These are phyloP conservation scores for Berkeleyomyces basicola DNA, from an alignment of 2,329 filamentous ascomycete species.

Conservation along the genomic window DNA sequence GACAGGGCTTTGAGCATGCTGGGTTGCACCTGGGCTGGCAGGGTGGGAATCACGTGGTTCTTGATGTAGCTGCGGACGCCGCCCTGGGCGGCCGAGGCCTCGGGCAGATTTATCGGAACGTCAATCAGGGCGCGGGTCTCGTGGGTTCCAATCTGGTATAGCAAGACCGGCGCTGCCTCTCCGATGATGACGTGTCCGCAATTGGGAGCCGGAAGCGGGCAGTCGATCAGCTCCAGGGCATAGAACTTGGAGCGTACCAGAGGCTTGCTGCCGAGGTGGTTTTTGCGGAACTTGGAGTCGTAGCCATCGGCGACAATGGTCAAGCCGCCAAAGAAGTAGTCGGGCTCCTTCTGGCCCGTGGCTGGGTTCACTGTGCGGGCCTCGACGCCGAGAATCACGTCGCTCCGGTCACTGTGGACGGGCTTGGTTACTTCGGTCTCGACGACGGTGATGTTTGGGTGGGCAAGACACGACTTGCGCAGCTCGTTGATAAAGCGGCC, in stretches of 20 bases:
- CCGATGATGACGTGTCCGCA: slow-evolving; percentile 83
- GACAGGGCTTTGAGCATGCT: slow-evolving; percentile 63
- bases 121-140: slow-evolving; percentile 87
- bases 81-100: slow-evolving; percentile 55
- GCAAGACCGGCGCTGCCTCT: slow-evolving; percentile 57
- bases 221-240: slow-evolving; percentile 82
- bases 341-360: slow-evolving; percentile 38
- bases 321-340: slow-evolving; percentile 75
- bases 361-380: slow-evolving; percentile 45
- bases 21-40: slow-evolving; percentile 56
- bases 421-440: slow-evolving; percentile 74
- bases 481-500: slow-evolving; percentile 79
- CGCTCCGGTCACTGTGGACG: slow-evolving; percentile 49
- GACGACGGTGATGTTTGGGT: slow-evolving; percentile 75
- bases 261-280: slow-evolving; percentile 50
- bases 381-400: slow-evolving; percentile 70
- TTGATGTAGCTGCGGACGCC: slow-evolving; percentile 73
- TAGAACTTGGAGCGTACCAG: slow-evolving; percentile 76
- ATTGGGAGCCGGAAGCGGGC: slow-evolving; percentile 53
- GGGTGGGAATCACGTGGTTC: slow-evolving; percentile 60
- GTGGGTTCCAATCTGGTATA: slow-evolving; percentile 93
- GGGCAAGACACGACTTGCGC: slow-evolving; percentile 53
- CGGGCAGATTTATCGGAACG: slow-evolving; percentile 60
- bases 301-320: slow-evolving; percentile 91
- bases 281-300: slow-evolving; percentile 75